Base-by-base conservation (phyloP, 371 early-diverging fungal genomes). In the Batkoa obscura region DNA sequence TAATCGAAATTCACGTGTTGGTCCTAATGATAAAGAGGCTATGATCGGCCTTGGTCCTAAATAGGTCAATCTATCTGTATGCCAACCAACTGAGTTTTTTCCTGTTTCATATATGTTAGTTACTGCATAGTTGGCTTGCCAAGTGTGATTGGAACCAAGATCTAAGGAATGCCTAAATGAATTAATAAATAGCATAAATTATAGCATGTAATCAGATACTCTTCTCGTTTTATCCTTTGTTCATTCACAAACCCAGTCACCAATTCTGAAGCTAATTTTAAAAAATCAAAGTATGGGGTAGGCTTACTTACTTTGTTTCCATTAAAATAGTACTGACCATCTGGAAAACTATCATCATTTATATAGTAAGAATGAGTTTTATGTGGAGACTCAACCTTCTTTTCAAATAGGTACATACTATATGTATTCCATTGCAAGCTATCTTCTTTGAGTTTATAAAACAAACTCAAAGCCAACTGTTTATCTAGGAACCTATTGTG, bases 41-140 rank as follows among this genome's bases (percentile, higher is more conserved):
- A 79, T 78, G 2, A 72, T 74, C 0, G 78, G 76, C 3, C 71
- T 58, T 4, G 76, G 75, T 0, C 81, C 81, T 34, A 78, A 63
- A 43, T 76, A 69, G 0, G 74, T 75, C 51, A 78, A 50, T 58
- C 65, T 63, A 55, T 71, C 71, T 3, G 66, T 68, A 50, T 71
- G 71, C 68, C 69, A 68, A 1, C 67, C 68, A 15, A 71, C 71
- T 8, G 62, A 61, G 45, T 67, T 64, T 53, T 66, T 64, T n/a
- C 31, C 13, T 6, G 41, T 43, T 23, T 35, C 13, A 38, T 55
- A 55, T 12, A 55, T 5, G 34, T 55, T 55, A 17, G 13, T 33
- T 2, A 55, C 55, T 3, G 55, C 55, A 43, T 30, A 41, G 32
- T 55, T 55, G 10, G 17, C 6, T 31, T 39, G 17, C 55, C 55